Base-by-base conservation (phyloP, 2,329 filamentous ascomycete genomes). In the Pseudocercospora pini-densiflorae region DNA sequence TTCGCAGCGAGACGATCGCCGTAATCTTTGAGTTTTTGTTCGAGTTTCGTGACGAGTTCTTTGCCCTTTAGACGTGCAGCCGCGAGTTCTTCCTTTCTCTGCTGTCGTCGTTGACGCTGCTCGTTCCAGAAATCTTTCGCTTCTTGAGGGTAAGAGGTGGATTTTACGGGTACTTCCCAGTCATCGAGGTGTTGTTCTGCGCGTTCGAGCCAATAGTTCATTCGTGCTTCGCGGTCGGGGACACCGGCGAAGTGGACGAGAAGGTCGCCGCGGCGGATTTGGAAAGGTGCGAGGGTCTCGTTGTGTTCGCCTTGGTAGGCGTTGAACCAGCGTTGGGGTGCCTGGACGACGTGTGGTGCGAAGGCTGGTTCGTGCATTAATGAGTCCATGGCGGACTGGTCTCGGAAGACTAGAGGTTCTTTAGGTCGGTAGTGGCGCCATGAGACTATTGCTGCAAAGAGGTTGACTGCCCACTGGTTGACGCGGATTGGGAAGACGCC, bases 321-420 rank as follows among this genome's bases (percentile, higher is more conserved):
- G 65, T 82, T 83, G 72, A 82, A 81, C 80, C 79, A 82, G 8
- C 80, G 70, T 65, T 81, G 80, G 12, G 80, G 80, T 49, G 79
- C 76, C 33, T 77, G 71, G 9, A 78, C 75, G 12, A 79, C 70
- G 63, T 77, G 69, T 6, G 74, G 65, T 9, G 64, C 68, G 68
- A 81, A 81, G 0, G 73, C 64, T 1, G 71, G 68, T 40, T 78
- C 75, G n/a, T 73, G 67, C 51, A 81, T 71, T 12, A 81, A 72
- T 2, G 72, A 68, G 54, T 78, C 76, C 79, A 82, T 81, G 4
- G 80, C 81, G 2, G 75, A 77, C 63, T 82, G 80, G 55, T 82
- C 80, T 1, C 77, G 77, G 65, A 80, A 81, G 1, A 67, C 59
- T 3, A 82, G 73, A 2, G 75, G 63, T 1, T 73, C 67, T 1